Evolutionary conservation across 257 asterid genomes (phyloP).

Genomic region (Leptodermis oblonga): DNA sequence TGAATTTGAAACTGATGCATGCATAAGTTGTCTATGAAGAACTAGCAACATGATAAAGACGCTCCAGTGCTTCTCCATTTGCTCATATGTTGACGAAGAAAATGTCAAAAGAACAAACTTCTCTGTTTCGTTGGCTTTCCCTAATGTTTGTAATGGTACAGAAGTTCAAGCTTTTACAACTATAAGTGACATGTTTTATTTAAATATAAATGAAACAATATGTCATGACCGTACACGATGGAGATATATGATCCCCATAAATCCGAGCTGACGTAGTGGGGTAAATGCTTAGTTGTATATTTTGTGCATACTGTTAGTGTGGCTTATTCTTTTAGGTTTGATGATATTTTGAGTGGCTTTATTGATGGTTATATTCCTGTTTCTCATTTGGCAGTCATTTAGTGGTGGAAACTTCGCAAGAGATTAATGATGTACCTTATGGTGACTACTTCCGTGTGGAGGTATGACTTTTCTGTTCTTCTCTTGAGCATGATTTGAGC

Average conservation of each 20-base stretch:
- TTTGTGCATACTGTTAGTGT: not conserved
- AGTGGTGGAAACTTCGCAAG: slow-evolving; percentile 79
- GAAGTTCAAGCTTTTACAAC: not conserved
- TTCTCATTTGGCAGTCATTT: slow-evolving; percentile 56
- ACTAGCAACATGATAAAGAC: not conserved
- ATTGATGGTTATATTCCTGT: slow-evolving; percentile 2
- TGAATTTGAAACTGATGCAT: not conserved
- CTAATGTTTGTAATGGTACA: not conserved
- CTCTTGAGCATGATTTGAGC: slow-evolving; percentile 8
- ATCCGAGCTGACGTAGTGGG: too few relatives aligned
- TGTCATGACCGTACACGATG: too few relatives aligned
- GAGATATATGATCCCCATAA: too few relatives aligned
- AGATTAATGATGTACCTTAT: slow-evolving; percentile 78
- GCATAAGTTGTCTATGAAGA: not conserved
- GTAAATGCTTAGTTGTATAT: too few relatives aligned
- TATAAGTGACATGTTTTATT: too few relatives aligned
- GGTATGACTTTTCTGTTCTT: slow-evolving; percentile 42
- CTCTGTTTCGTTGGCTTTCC: not conserved
- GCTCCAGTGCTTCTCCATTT: not conserved
- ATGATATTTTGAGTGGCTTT: not conserved
- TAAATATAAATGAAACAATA: too few relatives aligned
- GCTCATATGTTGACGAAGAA: not conserved
- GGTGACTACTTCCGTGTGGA: slow-evolving; percentile 91
- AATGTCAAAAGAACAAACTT: not conserved
- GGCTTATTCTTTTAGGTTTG: not conserved